Evolutionary conservation across 306 rosid genomes (phyloP).

Genomic region (Cucurbita ficifolia): DNA sequence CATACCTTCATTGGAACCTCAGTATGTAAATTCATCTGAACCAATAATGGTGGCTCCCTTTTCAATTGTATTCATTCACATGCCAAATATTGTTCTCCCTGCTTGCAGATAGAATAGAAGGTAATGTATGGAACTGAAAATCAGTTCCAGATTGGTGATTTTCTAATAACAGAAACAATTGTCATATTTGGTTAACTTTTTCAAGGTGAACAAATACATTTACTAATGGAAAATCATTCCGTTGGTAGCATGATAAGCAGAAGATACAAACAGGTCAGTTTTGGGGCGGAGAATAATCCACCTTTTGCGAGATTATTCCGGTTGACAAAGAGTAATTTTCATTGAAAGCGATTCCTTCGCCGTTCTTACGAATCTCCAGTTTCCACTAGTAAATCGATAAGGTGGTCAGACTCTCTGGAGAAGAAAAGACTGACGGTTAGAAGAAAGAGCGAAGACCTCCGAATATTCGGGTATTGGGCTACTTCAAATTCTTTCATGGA

Average conservation of each 20-base stretch:
- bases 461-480: no score
- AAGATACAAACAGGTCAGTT: neutral
- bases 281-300: no score
- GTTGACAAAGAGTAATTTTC: no score
- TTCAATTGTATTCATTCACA: constrained; percentile 74
- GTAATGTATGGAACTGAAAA: constrained; percentile 2
- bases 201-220: neutral
- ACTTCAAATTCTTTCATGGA: no score
- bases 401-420: no score
- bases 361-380: no score
- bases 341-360: no score
- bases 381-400: no score
- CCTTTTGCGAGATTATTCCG: no score
- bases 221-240: neutral
- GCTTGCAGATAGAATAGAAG: constrained; percentile 27
- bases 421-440: no score
- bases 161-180: neutral
- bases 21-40: constrained; percentile 32
- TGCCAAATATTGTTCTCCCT: constrained; percentile 41
- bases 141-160: neutral
- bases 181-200: neutral
- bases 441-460: no score
- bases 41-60: constrained; percentile 56
- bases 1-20: constrained; percentile 58
- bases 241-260: neutral